A percentile compares a stretch with the other conserved stretches of the same genome.
Evolutionary conservation across 2,329 filamentous ascomycete genomes (phyloP).

Genomic region (Hypoxylon sp.): DNA sequence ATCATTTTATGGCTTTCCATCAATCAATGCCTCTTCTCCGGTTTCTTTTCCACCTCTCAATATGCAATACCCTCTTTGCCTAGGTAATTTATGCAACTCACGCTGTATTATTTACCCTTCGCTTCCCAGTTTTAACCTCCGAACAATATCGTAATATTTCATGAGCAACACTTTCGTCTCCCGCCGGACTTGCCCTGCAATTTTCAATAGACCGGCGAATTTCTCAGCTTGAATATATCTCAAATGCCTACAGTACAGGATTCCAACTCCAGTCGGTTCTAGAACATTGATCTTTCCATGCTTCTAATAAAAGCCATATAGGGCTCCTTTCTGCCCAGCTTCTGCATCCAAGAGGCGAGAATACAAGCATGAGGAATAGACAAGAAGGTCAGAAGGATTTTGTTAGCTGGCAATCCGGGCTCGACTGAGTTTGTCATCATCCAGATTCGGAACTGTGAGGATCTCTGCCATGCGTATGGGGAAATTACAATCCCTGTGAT

Average conservation of each 20-base stretch:
- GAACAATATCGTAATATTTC: not conserved
- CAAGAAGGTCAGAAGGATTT: conserved; percentile 29
- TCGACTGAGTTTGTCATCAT: conserved; percentile 21
- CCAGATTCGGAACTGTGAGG: conserved; percentile 36
- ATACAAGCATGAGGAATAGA: conserved; percentile 3
- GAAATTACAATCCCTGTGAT: conserved; percentile 39
- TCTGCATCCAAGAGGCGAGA: conserved; percentile 17
- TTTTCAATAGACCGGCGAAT: not conserved
- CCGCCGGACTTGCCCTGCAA: conserved; percentile 1
- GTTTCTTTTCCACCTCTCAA: not conserved
- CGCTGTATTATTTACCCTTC: not conserved
- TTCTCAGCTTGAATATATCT: conserved; percentile 1
- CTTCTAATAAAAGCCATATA: not conserved
- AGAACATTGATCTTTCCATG: not conserved
- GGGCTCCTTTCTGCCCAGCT: conserved; percentile 10
- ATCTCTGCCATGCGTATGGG: conserved; percentile 37
- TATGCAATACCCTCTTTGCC: conserved; percentile 2
- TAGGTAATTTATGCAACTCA: conserved; percentile 17
- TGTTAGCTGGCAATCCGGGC: conserved; percentile 5
- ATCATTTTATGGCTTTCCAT: conserved; percentile 22
- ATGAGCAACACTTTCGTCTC: not conserved
- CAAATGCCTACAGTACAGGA: not conserved
- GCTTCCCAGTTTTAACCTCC: not conserved
- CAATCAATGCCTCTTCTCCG: conserved; percentile 5
- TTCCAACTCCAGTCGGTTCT: conserved; percentile 1